Percentiles rank a stretch among this genome's conserved stretches.
These are phyloP conservation scores for Alternaria longipes DNA, from an alignment of 2,329 filamentous ascomycete species.

Conservation along the genomic window DNA sequence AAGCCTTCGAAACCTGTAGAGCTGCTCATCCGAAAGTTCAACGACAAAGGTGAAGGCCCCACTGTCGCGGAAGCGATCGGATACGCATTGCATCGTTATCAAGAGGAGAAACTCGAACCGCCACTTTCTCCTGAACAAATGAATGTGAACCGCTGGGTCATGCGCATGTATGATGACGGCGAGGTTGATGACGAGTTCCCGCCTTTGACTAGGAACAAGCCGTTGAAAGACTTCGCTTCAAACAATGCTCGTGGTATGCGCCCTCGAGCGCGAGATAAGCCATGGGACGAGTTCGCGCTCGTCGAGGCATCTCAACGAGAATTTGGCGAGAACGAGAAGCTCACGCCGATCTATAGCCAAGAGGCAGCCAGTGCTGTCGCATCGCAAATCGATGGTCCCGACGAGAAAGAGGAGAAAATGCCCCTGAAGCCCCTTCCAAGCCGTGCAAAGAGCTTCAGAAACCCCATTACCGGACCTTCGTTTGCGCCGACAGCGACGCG, in stretches of 20 bases:
- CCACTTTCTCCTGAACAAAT: constrained; percentile 70
- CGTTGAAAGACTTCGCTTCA: constrained; percentile 78
- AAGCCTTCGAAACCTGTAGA: constrained; percentile 73
- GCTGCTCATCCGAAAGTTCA: constrained; percentile 73
- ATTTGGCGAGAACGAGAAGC: constrained; percentile 72
- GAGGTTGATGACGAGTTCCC: constrained; percentile 89
- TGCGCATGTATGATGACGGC: constrained; percentile 84
- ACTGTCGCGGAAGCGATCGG: constrained; percentile 85
- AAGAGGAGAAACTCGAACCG: constrained; percentile 78
- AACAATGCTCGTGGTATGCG: constrained; percentile 76
- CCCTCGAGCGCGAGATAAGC: constrained; percentile 74
- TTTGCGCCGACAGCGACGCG: constrained; percentile 58
- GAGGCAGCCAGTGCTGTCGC: constrained; percentile 54
- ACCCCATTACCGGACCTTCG: constrained; percentile 61
- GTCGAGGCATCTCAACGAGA: constrained; percentile 75
- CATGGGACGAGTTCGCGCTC: constrained; percentile 84
- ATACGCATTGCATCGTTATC: constrained; percentile 78
- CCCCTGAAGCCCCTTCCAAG: constrained; percentile 43
- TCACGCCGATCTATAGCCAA: constrained; percentile 72
- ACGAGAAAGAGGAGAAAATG: constrained; percentile 32
- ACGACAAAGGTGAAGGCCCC: constrained; percentile 74
- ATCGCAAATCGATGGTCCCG: constrained; percentile 28
- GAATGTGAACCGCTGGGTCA: constrained; percentile 82
- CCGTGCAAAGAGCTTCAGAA: constrained; percentile 56
- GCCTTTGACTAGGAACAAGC: constrained; percentile 76